A percentile compares a stretch with the other conserved stretches of the same genome.
phyloP scores from a whole-genome alignment of 192 early-diverging fungal genomes.

The Ramicandelaber brevisporus region DNA sequence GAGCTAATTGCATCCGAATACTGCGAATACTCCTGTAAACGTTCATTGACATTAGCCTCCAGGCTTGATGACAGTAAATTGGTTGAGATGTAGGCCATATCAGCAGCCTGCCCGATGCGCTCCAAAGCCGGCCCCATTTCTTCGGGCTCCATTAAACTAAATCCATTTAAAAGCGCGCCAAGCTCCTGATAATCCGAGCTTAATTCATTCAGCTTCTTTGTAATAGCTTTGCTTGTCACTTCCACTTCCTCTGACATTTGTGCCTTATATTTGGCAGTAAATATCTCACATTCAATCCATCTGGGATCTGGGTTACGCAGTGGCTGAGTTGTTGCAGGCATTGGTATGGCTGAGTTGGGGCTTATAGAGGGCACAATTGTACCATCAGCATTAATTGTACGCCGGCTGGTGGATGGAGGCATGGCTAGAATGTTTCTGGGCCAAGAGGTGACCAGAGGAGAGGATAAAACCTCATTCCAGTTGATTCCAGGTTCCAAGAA shows the following conservation, averaged over 20 bases:
- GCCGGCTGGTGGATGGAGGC: constrained; percentile 16
- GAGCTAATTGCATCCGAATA: constrained; percentile 67
- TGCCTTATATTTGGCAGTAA: constrained; percentile 61
- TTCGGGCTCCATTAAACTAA: constrained; percentile 61
- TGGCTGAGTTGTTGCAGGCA: constrained; percentile 24
- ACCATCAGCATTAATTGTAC: constrained; percentile 15
- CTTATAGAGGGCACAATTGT: constrained; percentile 12
- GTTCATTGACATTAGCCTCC: constrained; percentile 59
- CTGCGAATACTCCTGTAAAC: constrained; percentile 73
- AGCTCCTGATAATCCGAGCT: constrained; percentile 62
- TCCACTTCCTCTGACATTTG: constrained; percentile 51
- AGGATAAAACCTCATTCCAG: constrained; percentile 50
- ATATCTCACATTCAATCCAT: constrained; percentile 77
- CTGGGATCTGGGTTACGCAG: constrained; percentile 47
- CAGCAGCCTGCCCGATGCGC: constrained; percentile 74
- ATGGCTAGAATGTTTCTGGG: constrained; percentile 42
- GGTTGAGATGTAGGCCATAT: constrained; percentile 53
- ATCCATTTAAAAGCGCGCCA: constrained; percentile 80
- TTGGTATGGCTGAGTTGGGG: constrained; percentile 15
- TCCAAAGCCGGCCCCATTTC: constrained; percentile 68
- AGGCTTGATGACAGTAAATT: constrained; percentile 36
- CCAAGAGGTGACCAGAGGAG: constrained; percentile 33
- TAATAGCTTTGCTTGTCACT: constrained; percentile 46
- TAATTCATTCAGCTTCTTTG: constrained; percentile 44
- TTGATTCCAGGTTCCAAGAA: constrained; percentile 63